Percentiles rank a stretch among this genome's conserved stretches.
phyloP scores from a whole-genome alignment of 257 asterid species.

The Jacaranda mimosifolia region DNA sequence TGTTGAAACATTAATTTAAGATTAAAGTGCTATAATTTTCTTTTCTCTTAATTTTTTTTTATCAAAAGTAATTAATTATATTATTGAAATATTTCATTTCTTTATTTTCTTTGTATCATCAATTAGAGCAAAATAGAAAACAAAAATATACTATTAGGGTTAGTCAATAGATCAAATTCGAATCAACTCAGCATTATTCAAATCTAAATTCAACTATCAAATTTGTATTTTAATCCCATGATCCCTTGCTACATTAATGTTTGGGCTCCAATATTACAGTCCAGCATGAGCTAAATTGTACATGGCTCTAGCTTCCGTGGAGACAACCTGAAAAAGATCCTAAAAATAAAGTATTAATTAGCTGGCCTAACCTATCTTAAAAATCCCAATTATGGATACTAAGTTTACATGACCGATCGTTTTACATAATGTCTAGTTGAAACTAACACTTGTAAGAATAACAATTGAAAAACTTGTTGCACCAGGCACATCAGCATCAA shows the following conservation, averaged over 20 bases:
- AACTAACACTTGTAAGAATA: slow-evolving; percentile 44
- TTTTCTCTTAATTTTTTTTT: too few relatives aligned
- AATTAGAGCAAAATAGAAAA: too few relatives aligned
- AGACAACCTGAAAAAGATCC: slow-evolving; percentile 41
- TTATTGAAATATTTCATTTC: too few relatives aligned
- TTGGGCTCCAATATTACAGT: slow-evolving; percentile 65
- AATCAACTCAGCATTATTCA: too few relatives aligned
- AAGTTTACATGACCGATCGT: slow-evolving; percentile 44
- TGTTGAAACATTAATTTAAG: too few relatives aligned
- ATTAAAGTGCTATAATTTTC: too few relatives aligned
- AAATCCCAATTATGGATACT: not conserved
- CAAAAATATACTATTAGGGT: too few relatives aligned
- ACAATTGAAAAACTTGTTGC: not conserved
- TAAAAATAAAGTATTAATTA: not conserved
- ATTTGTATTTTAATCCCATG: slow-evolving; percentile 38
- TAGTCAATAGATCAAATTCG: too few relatives aligned
- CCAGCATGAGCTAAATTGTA: slow-evolving; percentile 58
- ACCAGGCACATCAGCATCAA: too few relatives aligned
- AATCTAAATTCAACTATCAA: too few relatives aligned
- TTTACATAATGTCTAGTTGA: slow-evolving; percentile 50
- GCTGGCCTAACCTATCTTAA: not conserved
- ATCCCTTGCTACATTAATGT: slow-evolving; percentile 56
- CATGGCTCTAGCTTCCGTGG: slow-evolving; percentile 68
- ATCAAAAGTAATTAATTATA: too few relatives aligned
- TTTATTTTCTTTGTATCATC: too few relatives aligned